Percentiles rank a stretch among this genome's conserved stretches.
phyloP scores from a whole-genome alignment of 148 eudicot species.

The Heliamphora exappendiculata region DNA sequence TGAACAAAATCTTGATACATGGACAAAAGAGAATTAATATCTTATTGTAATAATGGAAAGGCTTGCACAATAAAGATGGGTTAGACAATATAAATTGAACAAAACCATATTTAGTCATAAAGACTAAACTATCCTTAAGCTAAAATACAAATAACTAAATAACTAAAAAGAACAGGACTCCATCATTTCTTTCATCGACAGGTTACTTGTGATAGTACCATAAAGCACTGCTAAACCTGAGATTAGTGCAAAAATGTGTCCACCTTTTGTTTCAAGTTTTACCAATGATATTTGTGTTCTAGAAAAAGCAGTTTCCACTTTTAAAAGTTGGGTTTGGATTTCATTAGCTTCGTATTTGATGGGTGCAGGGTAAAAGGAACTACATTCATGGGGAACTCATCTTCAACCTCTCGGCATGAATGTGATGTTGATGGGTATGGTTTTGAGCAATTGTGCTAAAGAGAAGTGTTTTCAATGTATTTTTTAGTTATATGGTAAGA shows the following conservation, averaged over 20 bases:
- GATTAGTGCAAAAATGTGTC: background rate
- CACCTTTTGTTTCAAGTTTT: background rate
- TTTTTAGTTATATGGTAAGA: too few species aligned
- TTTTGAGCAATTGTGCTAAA: background rate
- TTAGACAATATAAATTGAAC: too few species aligned
- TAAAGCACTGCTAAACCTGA: background rate
- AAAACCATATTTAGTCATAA: too few species aligned
- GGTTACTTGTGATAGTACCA: background rate
- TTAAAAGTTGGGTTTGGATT: background rate
- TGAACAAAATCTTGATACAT: too few species aligned
- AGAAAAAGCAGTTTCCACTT: background rate
- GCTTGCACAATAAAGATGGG: too few species aligned
- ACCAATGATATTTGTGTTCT: background rate
- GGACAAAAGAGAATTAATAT: too few species aligned
- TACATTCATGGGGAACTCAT: slow-evolving; percentile 23
- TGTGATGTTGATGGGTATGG: slow-evolving; percentile 59
- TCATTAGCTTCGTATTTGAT: slow-evolving; percentile 12
- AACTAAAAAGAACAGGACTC: too few species aligned
- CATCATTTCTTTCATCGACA: background rate
- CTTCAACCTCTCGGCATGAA: slow-evolving; percentile 37
- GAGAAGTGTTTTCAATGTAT: background rate
- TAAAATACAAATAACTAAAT: too few species aligned
- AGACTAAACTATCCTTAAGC: too few species aligned
- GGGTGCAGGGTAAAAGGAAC: slow-evolving; percentile 37
- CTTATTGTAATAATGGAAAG: too few species aligned